Conservation (phyloP, 1,284 basidiomycete species). For the Puccinia hordei region DNA sequence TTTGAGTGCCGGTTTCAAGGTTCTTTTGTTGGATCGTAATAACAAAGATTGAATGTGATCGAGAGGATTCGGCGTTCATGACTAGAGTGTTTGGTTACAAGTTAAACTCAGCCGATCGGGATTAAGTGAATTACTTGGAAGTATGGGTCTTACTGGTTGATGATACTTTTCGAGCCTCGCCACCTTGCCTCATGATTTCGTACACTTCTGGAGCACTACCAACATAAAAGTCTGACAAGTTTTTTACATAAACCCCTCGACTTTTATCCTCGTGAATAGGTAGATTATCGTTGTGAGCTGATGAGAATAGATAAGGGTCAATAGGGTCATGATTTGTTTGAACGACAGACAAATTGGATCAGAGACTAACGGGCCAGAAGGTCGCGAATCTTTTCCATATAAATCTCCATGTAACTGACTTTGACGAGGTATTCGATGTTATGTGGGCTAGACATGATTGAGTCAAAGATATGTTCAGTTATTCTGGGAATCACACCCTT, state of each 20-base stretch:
- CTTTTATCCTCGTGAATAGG: conserved; percentile 98
- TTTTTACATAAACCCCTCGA: conserved; percentile 97
- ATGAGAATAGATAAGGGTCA: conserved; percentile 3
- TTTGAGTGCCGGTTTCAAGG: conserved; percentile 87
- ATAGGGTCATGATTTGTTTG: too few relatives aligned
- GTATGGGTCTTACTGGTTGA: conserved; percentile 75
- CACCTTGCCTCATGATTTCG: conserved; percentile 97
- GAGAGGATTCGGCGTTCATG: conserved; percentile 99
- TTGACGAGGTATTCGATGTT: conserved; percentile 98
- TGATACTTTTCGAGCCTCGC: conserved; percentile 84
- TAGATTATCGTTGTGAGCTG: conserved; percentile 96
- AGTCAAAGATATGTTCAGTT: conserved; percentile 98
- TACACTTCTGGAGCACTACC: conserved; percentile 95
- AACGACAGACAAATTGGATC: neutral
- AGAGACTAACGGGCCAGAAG: conserved; percentile 82
- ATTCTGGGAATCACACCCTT: conserved; percentile 98
- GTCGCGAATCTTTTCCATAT: conserved; percentile 95
- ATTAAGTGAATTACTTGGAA: neutral
- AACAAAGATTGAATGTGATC: conserved; percentile 98
- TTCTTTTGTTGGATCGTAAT: conserved; percentile 97
- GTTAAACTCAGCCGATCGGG: neutral
- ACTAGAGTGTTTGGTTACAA: conserved; percentile 65
- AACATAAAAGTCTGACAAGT: conserved; percentile 96
- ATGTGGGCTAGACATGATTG: conserved; percentile 90
- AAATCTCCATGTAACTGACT: conserved; percentile 99